A percentile compares a stretch with the other conserved stretches of the same genome.
Evolutionary conservation across 2,329 filamentous ascomycete genomes (phyloP).

Genomic region (Hymenoscyphus scutula): DNA sequence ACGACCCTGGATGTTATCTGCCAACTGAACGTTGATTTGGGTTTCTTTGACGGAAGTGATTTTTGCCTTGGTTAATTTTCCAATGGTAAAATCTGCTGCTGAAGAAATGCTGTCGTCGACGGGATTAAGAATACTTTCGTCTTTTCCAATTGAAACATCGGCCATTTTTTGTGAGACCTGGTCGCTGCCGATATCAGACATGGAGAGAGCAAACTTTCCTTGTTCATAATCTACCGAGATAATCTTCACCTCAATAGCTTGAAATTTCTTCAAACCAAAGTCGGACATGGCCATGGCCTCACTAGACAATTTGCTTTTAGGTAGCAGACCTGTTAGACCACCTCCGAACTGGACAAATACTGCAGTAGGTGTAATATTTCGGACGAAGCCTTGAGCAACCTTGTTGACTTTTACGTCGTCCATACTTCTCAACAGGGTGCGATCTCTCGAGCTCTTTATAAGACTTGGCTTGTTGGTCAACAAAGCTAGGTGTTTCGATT

Average conservation of each 20-base stretch:
- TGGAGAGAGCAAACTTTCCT: constrained; percentile 65
- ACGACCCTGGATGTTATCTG: constrained; percentile 86
- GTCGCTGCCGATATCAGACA: constrained; percentile 51
- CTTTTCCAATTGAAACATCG: constrained; percentile 37
- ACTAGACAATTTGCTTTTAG: constrained; percentile 73
- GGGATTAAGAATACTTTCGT: constrained; percentile 50
- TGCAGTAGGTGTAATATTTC: constrained; percentile 77
- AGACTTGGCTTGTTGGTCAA: constrained; percentile 83
- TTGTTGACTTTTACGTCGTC: constrained; percentile 69
- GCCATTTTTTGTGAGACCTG: constrained; percentile 40
- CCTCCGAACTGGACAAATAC: constrained; percentile 87
- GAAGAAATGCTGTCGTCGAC: constrained; percentile 63
- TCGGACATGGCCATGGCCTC: constrained; percentile 65
- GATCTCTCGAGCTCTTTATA: constrained; percentile 69
- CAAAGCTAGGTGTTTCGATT: constrained; percentile 70
- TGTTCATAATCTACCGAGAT: constrained; percentile 68
- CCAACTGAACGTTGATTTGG: constrained; percentile 86
- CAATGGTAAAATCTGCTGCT: constrained; percentile 71
- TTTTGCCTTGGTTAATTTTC: constrained; percentile 71
- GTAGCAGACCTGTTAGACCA: constrained; percentile 72
- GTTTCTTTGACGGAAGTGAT: constrained; percentile 86
- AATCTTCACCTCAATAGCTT: constrained; percentile 72
- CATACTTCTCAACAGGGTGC: constrained; percentile 68
- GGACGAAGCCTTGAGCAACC: constrained; percentile 74
- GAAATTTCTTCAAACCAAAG: constrained; percentile 76